phyloP scores from a whole-genome alignment of 108 stramenopile species.

The Cyclotella sp. region DNA sequence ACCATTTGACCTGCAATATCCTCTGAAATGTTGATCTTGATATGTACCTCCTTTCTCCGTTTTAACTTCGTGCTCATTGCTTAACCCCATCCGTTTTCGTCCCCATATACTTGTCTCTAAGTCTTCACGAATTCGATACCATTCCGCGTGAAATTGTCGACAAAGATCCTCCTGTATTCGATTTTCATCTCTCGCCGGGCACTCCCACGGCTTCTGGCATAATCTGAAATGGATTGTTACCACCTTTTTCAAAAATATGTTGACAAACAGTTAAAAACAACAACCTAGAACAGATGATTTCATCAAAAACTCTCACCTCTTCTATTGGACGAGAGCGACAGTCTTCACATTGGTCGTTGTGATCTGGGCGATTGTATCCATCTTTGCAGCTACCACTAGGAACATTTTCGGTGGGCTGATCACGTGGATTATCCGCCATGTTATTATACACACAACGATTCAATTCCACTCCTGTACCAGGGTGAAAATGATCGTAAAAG shows the following conservation, averaged over 20 bases:
- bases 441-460: constrained; percentile 92
- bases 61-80: constrained; percentile 17
- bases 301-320: constrained; percentile 27
- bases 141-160: constrained; percentile 79
- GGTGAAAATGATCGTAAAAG: constrained; percentile 85
- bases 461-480: constrained; percentile 71
- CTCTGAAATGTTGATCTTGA: constrained; percentile 71
- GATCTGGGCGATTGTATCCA: constrained; percentile 56
- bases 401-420: constrained; percentile 68
- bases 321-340: constrained; percentile 72
- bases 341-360: constrained; percentile 80
- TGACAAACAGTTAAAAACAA: background rate
- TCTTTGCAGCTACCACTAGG: constrained; percentile 74
- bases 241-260: constrained; percentile 27
- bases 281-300: background rate
- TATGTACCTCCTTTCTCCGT: constrained; percentile 55
- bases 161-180: constrained; percentile 76
- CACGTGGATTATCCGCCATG: constrained; percentile 91
- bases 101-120: constrained; percentile 78
- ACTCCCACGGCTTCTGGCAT: constrained; percentile 96
- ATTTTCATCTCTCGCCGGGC: constrained; percentile 67
- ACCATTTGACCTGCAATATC: constrained; percentile 69
- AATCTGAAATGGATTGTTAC: constrained; percentile 89
- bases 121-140: constrained; percentile 80
- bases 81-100: constrained; percentile 30